phyloP scores from a whole-genome alignment of 2,329 filamentous ascomycete species.

The Ceratocystis alfenasii region DNA sequence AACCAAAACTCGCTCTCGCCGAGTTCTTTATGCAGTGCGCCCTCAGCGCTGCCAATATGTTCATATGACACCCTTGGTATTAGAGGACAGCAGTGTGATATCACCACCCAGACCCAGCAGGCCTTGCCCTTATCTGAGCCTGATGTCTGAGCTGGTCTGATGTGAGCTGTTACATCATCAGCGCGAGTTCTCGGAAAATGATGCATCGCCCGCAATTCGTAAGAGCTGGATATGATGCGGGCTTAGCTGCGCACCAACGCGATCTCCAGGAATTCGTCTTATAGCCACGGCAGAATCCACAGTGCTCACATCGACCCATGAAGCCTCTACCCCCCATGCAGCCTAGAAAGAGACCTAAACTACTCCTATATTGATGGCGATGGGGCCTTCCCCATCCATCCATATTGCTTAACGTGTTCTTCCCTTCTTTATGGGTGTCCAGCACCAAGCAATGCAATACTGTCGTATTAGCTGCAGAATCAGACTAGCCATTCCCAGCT shows the following conservation, averaged over 20 bases:
- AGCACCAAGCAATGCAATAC: background rate
- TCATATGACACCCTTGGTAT: background rate
- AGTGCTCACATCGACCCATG: no score
- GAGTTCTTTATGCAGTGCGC: constrained; percentile 3
- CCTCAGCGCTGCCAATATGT: background rate
- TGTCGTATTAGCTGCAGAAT: background rate
- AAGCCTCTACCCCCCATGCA: no score
- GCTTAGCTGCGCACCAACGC: no score
- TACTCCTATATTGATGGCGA: no score
- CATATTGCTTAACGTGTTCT: no score
- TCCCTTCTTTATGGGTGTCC: no score
- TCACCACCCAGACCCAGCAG: background rate
- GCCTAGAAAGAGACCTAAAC: no score
- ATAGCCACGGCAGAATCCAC: no score
- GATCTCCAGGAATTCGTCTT: no score
- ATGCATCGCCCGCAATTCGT: no score
- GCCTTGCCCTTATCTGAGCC: background rate
- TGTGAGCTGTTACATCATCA: background rate
- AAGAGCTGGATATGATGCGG: no score
- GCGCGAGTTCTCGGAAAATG: background rate
- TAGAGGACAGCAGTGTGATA: background rate
- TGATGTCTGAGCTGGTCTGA: background rate
- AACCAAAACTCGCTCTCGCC: background rate
- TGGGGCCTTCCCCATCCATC: no score
- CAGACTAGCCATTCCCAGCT: background rate